These are phyloP conservation scores for Skeletonema potamos DNA, from an alignment of 108 stramenopile genomes.

Conservation along the genomic window DNA sequence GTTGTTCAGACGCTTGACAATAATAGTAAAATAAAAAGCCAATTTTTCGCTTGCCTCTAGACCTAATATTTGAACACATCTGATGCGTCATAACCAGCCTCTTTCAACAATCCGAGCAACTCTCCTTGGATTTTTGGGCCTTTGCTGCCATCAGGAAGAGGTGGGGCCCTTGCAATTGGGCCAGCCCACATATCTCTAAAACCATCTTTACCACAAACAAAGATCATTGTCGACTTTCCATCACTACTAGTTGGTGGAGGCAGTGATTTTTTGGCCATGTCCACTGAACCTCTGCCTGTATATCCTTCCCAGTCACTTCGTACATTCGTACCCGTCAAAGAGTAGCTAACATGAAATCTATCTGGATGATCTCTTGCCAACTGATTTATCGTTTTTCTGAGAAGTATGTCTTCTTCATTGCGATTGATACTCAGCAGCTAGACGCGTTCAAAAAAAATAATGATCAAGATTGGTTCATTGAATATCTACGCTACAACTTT, in stretches of 20 bases:
- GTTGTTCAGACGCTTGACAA: too few relatives aligned
- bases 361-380: constrained; percentile 17
- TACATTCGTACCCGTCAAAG: constrained; percentile 10
- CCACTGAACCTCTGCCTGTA: constrained; percentile 11
- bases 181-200: constrained; percentile 31
- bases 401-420: constrained; percentile 14
- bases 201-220: constrained; percentile 38
- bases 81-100: constrained; percentile 26
- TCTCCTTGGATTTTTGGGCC: constrained; percentile 43
- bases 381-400: constrained; percentile 16
- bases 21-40: too few relatives aligned
- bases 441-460: background rate
- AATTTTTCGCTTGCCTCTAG: background rate
- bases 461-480: background rate
- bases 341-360: constrained; percentile 26
- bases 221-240: constrained; percentile 21
- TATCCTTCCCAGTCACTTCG: constrained; percentile 2
- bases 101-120: constrained; percentile 22
- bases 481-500: background rate
- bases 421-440: constrained; percentile 18
- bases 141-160: constrained; percentile 17
- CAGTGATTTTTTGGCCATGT: constrained; percentile 5
- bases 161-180: constrained; percentile 23
- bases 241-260: constrained; percentile 13
- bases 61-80: constrained; percentile 35